A percentile compares a stretch with the other conserved stretches of the same genome.
These are phyloP conservation scores for Rasamsonia emersonii DNA, from an alignment of 2,329 filamentous ascomycete species.

Conservation along the genomic window DNA sequence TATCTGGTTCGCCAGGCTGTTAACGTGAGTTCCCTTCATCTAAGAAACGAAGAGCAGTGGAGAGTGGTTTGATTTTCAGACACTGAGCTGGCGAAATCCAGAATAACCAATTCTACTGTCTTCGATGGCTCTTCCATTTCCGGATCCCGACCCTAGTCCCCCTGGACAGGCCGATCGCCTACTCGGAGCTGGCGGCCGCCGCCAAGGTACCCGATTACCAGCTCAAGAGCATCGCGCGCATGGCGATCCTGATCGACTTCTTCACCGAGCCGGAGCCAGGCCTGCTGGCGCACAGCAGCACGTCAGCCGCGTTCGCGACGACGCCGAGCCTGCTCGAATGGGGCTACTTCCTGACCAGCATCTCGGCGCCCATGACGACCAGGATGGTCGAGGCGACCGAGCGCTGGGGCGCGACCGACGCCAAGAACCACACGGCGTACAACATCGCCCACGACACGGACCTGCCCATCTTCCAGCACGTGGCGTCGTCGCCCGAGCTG, in stretches of 20 bases:
- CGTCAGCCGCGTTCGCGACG: conserved; percentile 40
- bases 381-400: conserved; percentile 18
- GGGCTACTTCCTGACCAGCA: conserved; percentile 42
- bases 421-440: conserved; percentile 16
- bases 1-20: conserved; percentile 9
- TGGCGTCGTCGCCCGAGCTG: conserved; percentile 18
- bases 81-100: too few relatives aligned
- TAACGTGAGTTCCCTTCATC: conserved; percentile 3
- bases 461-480: conserved; percentile 25
- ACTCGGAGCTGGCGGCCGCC: conserved; percentile 16
- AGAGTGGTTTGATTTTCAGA: too few relatives aligned
- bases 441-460: conserved; percentile 21
- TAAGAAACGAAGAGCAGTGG: too few relatives aligned
- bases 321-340: conserved; percentile 34
- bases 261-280: conserved; percentile 46
- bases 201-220: conserved; percentile 16
- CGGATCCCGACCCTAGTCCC: conserved; percentile 22
- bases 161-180: conserved; percentile 14
- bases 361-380: conserved; percentile 11
- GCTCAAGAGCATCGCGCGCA: conserved; percentile 36
- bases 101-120: conserved; percentile 17
- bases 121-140: conserved; percentile 23
- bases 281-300: conserved; percentile 47
- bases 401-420: conserved; percentile 12
- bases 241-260: conserved; percentile 51